A percentile compares a stretch with the other conserved stretches of the same genome.
These are phyloP conservation scores for Ormosia semicastrata DNA, from an alignment of 306 rosid genomes.

Conservation along the genomic window DNA sequence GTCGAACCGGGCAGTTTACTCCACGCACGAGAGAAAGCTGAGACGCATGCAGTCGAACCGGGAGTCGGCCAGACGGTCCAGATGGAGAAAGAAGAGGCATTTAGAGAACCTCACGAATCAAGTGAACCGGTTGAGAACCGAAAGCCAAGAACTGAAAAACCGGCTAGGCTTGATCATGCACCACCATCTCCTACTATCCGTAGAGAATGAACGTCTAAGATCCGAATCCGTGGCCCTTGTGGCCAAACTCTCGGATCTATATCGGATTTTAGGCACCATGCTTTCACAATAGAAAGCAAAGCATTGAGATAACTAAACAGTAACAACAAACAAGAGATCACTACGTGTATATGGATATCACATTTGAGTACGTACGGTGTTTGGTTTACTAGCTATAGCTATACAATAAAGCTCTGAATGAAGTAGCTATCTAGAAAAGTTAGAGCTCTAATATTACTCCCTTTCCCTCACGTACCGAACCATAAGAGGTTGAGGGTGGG, in stretches of 20 bases:
- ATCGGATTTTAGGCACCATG: constrained; percentile 38
- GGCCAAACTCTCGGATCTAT: constrained; percentile 50
- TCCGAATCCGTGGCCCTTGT: constrained; percentile 46
- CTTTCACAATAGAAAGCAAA: constrained; percentile 39
- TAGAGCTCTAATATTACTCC: not conserved
- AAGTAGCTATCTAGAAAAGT: not conserved
- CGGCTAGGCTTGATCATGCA: constrained; percentile 37
- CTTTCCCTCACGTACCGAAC: not conserved
- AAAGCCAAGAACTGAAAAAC: constrained; percentile 56
- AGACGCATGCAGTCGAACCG: constrained; percentile 64
- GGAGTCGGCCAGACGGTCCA: constrained; percentile 67
- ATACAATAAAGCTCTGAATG: not conserved
- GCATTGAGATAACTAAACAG: constrained; percentile 15
- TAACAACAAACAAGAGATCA: not conserved
- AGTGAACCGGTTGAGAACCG: constrained; percentile 34
- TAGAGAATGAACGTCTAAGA: constrained; percentile 50
- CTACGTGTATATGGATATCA: constrained; percentile 3
- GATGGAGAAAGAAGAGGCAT: constrained; percentile 71
- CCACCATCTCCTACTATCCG: constrained; percentile 32
- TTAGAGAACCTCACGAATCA: constrained; percentile 47
- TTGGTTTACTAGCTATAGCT: not conserved
- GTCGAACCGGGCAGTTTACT: constrained; percentile 45
- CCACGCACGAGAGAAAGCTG: constrained; percentile 40
- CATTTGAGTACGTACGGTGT: constrained; percentile 14
- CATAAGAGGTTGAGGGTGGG: not conserved